Conservation (phyloP, 2,329 filamentous ascomycete species). For the Verticillium albo-atrum region DNA sequence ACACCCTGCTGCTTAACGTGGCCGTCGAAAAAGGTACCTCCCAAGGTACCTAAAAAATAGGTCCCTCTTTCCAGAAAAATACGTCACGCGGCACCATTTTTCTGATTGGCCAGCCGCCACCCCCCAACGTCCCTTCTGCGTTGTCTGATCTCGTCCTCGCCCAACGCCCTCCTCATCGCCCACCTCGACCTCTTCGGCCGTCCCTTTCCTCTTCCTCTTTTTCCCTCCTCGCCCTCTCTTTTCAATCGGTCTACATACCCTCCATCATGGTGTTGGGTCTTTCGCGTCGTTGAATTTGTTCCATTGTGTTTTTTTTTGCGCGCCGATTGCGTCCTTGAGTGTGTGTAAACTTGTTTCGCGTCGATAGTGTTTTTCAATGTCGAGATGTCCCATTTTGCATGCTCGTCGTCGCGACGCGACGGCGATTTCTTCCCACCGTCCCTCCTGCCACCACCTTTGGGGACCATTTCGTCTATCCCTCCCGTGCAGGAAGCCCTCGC, state of each 20-base stretch:
- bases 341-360: not conserved
- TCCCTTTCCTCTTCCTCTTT: conserved; percentile 6
- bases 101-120: conserved; percentile 9
- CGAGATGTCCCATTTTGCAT: not conserved
- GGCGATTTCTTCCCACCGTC: not conserved
- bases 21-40: conserved; percentile 6
- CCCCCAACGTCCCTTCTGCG: not conserved
- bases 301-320: not conserved
- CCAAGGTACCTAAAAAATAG: conserved; percentile 5
- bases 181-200: conserved; percentile 8
- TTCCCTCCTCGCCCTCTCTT: conserved; percentile 5
- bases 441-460: not conserved
- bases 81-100: conserved; percentile 5
- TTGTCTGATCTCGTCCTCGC: conserved; percentile 9
- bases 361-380: not conserved
- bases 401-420: not conserved
- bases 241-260: conserved; percentile 5
- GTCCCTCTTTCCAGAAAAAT: conserved; percentile 3
- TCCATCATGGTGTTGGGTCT: conserved; percentile 5
- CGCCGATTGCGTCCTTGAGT: not conserved
- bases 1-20: not conserved
- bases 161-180: conserved; percentile 14
- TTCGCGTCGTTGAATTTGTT: not conserved
- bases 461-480: not conserved
- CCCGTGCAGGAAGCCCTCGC: not conserved